A percentile compares a stretch with the other conserved stretches of the same genome.
Evolutionary conservation across 2,329 filamentous ascomycete genomes (phyloP).

Genomic region (Calonectria honghensis): DNA sequence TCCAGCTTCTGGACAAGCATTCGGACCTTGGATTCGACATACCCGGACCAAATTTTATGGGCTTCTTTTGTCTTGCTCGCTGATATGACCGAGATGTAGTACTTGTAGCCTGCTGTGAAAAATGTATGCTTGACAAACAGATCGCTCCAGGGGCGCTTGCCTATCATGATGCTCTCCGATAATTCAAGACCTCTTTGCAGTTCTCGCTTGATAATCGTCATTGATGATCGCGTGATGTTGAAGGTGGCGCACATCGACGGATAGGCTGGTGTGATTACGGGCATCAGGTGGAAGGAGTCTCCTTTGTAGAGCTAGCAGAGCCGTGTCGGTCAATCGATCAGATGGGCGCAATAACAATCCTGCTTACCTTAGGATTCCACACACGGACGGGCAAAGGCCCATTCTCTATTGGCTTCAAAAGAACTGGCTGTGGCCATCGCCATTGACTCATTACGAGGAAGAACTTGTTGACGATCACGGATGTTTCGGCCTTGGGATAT

Average conservation of each 20-base stretch:
- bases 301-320: conserved; percentile 79
- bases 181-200: conserved; percentile 86
- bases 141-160: conserved; percentile 88
- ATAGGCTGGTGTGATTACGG: conserved; percentile 97
- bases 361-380: conserved; percentile 89
- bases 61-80: conserved; percentile 89
- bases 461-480: conserved; percentile 93
- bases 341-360: conserved; percentile 42
- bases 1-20: conserved; percentile 90
- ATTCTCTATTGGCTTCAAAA: conserved; percentile 91
- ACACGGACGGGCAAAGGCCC: conserved; percentile 87
- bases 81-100: conserved; percentile 92
- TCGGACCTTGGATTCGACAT: conserved; percentile 94
- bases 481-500: conserved; percentile 93
- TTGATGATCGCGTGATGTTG: conserved; percentile 92
- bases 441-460: conserved; percentile 93
- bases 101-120: conserved; percentile 94
- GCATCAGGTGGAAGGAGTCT: conserved; percentile 94
- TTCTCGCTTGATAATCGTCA: conserved; percentile 88
- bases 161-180: conserved; percentile 85
- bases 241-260: conserved; percentile 98
- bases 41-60: conserved; percentile 90
- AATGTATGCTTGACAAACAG: conserved; percentile 94
- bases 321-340: not conserved
- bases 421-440: conserved; percentile 95